A percentile compares a stretch with the other conserved stretches of the same genome.
These are phyloP conservation scores for Centaurea solstitialis DNA, from an alignment of 129 eudicot genomes.

Conservation along the genomic window DNA sequence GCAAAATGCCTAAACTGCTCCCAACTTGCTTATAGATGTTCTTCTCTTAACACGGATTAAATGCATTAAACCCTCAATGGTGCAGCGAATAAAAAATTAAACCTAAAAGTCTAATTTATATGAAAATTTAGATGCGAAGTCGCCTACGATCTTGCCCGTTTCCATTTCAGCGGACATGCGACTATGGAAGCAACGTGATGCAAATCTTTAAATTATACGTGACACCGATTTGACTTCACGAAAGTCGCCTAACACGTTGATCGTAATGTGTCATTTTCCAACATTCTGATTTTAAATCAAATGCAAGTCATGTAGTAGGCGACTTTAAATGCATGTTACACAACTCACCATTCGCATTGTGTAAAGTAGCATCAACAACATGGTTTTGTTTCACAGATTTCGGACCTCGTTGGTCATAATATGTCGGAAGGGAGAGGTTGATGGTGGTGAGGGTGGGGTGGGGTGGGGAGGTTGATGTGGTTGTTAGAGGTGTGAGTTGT, in stretches of 20 bases:
- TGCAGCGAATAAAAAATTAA: neutral
- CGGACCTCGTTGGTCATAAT: too few species aligned
- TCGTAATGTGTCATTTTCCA: neutral
- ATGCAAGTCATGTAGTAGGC: too few species aligned
- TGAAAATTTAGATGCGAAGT: neutral
- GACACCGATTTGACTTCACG: neutral
- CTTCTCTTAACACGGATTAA: too few species aligned
- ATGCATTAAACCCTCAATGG: neutral
- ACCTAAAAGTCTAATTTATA: neutral
- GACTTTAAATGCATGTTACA: too few species aligned
- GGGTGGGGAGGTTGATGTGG: too few species aligned
- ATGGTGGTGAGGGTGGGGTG: neutral
- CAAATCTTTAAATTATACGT: neutral
- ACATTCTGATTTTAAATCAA: neutral
- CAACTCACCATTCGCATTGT: too few species aligned
- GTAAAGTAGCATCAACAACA: too few species aligned
- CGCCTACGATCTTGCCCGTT: neutral
- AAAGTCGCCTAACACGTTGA: neutral
- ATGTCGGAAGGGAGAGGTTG: neutral
- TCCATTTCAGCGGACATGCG: neutral
- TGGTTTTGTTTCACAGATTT: too few species aligned
- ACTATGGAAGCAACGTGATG: neutral
- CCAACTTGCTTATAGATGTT: neutral
- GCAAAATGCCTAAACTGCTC: neutral
- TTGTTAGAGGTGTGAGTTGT: too few species aligned